Conservation (phyloP, 2,329 filamentous ascomycete genomes). For the Harringtonia aguacate region DNA sequence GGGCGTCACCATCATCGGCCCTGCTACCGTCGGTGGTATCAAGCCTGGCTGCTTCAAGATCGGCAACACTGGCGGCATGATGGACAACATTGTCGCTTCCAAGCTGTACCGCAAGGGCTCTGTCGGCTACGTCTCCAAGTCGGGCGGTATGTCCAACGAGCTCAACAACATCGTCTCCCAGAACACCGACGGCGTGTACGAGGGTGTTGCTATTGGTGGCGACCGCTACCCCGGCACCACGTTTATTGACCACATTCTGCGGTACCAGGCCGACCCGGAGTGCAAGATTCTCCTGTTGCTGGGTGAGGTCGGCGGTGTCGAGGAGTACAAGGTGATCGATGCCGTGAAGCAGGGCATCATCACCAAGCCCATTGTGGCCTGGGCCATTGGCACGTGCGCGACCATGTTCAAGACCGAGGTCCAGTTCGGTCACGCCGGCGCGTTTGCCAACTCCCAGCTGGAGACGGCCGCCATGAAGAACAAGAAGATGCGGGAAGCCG, state of each 20-base stretch:
- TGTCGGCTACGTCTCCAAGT: conserved; percentile 99
- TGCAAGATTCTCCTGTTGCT: conserved; percentile 96
- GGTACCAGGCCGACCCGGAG: conserved; percentile 91
- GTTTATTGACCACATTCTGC: conserved; percentile 96
- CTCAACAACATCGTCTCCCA: conserved; percentile 98
- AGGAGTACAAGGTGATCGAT: conserved; percentile 99
- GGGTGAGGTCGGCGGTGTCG: conserved; percentile 97
- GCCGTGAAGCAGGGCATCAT: conserved; percentile 90
- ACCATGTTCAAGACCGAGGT: conserved; percentile 99
- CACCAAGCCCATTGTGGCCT: conserved; percentile 97
- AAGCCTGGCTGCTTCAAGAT: conserved; percentile 99
- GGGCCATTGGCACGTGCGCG: conserved; percentile 98
- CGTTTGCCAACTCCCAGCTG: conserved; percentile 97
- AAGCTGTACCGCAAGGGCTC: conserved; percentile 99
- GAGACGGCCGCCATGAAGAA: conserved; percentile 97
- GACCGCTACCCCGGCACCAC: conserved; percentile 98
- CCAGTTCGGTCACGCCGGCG: conserved; percentile 97
- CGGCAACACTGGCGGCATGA: conserved; percentile 99
- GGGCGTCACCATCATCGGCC: conserved; percentile 97
- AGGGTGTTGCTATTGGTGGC: conserved; percentile 98
- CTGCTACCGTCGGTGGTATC: conserved; percentile 96
- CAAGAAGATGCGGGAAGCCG: conserved; percentile 89
- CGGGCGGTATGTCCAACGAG: conserved; percentile 99
- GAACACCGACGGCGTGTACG: conserved; percentile 94
- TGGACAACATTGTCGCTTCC: conserved; percentile 99